Evolutionary conservation across 768 basidiomycete species (phyloP).

Genomic region (Dioszegia crocea): DNA sequence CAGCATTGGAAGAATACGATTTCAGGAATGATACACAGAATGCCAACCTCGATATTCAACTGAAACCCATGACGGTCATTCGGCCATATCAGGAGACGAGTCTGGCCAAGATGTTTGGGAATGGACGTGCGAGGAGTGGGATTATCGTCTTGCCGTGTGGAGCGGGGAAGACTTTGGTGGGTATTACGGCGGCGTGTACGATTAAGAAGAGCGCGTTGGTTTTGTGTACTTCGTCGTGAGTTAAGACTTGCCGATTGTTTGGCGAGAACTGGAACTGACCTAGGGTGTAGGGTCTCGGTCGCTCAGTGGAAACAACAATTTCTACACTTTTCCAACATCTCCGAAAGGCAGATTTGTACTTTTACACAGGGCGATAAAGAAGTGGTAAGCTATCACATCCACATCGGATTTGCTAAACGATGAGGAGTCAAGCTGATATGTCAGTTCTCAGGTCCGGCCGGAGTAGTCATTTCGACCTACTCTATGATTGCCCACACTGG

Average conservation of each 20-base stretch:
- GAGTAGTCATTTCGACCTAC: slow-evolving; percentile 97
- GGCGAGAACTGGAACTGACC: not conserved
- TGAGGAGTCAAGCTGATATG: slow-evolving; percentile 3
- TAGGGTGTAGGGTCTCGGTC: slow-evolving; percentile 56
- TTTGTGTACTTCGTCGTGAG: slow-evolving; percentile 94
- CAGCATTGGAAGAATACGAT: slow-evolving; percentile 98
- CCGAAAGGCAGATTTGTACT: slow-evolving; percentile 90
- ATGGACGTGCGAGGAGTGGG: slow-evolving; percentile 94
- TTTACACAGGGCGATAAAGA: slow-evolving; percentile 97
- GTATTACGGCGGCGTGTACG: slow-evolving; percentile 98
- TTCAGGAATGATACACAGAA: slow-evolving; percentile 96
- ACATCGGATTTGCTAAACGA: not conserved
- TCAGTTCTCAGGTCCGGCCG: slow-evolving; percentile 93
- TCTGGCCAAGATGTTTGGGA: slow-evolving; percentile 99
- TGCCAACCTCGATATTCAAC: slow-evolving; percentile 93
- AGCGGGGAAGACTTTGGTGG: slow-evolving; percentile 96
- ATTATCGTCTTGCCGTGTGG: slow-evolving; percentile 98
- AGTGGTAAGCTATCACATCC: slow-evolving; percentile 58
- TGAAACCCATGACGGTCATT: slow-evolving; percentile 96
- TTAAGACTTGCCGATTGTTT: slow-evolving; percentile 12
- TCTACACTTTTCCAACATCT: slow-evolving; percentile 97
- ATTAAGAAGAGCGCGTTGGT: slow-evolving; percentile 99
- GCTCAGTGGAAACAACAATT: slow-evolving; percentile 99
- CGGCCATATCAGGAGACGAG: slow-evolving; percentile 98
- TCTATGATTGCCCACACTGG: slow-evolving; percentile 99